phyloP scores from a whole-genome alignment of 805 yeast genomes.

The Cyberlindnera mycetangii region DNA sequence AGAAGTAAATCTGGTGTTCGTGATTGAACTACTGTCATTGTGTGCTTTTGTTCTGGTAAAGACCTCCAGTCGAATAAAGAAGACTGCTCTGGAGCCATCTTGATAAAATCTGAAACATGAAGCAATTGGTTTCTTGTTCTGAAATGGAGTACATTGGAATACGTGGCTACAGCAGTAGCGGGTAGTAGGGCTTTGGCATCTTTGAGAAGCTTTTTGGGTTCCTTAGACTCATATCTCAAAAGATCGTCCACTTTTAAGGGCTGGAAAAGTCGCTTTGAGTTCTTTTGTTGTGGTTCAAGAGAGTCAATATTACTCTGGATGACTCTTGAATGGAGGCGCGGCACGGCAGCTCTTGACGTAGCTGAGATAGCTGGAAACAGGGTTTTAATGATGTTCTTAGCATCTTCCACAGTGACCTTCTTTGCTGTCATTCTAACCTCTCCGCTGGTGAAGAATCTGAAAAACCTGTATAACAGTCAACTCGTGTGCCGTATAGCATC shows the following conservation, averaged over 20 bases:
- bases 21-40: slow-evolving; percentile 44
- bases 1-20: slow-evolving; percentile 44
- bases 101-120: slow-evolving; percentile 37
- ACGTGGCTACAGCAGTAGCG: not conserved
- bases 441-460: too few relatives aligned
- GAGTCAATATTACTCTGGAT: slow-evolving; percentile 1
- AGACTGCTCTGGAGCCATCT: slow-evolving; percentile 31
- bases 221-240: slow-evolving; percentile 2
- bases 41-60: slow-evolving; percentile 3
- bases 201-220: slow-evolving; percentile 3
- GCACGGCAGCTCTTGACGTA: slow-evolving; percentile 10
- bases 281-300: slow-evolving; percentile 19
- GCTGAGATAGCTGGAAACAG: slow-evolving; percentile 41
- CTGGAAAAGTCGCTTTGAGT: slow-evolving; percentile 2
- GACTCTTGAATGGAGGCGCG: slow-evolving; percentile 2
- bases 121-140: slow-evolving; percentile 38
- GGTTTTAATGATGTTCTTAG: slow-evolving; percentile 24
- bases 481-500: too few relatives aligned
- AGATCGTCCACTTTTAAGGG: slow-evolving; percentile 9
- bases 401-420: slow-evolving; percentile 11
- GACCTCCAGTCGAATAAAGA: slow-evolving; percentile 30
- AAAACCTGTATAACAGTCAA: too few relatives aligned
- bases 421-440: not conserved
- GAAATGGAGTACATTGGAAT: slow-evolving; percentile 37
- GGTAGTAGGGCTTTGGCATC: slow-evolving; percentile 10